Conservation (phyloP, 257 asterid genomes). For the Knoxia roxburghii region DNA sequence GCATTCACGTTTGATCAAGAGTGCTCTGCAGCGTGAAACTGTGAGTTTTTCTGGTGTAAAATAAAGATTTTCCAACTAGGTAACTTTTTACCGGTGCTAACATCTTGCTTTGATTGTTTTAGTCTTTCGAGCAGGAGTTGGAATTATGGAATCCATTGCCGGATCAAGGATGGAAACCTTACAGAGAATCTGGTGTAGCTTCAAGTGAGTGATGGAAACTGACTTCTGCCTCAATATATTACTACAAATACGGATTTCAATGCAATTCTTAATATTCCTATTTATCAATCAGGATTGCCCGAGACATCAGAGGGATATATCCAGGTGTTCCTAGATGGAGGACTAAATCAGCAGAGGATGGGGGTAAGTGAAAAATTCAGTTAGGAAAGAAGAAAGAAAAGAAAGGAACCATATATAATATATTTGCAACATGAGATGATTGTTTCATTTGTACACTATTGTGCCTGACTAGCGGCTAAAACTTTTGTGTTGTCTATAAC, state of each 20-base stretch:
- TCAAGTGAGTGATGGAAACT: slow-evolving; percentile 39
- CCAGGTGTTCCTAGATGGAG: slow-evolving; percentile 96
- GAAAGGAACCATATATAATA: neutral
- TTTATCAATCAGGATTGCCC: slow-evolving; percentile 45
- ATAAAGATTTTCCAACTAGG: neutral
- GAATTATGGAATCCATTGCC: slow-evolving; percentile 79
- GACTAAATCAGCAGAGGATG: slow-evolving; percentile 95
- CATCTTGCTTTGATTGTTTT: slow-evolving; percentile 17
- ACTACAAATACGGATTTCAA: too few relatives aligned
- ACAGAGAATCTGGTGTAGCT: slow-evolving; percentile 22
- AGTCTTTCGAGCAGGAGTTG: slow-evolving; percentile 49
- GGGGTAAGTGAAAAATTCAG: slow-evolving; percentile 45
- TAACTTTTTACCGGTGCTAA: neutral
- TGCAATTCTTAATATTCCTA: neutral
- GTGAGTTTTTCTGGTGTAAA: slow-evolving; percentile 38
- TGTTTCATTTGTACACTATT: neutral
- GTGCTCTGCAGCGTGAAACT: slow-evolving; percentile 66
- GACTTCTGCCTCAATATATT: slow-evolving; percentile 1
- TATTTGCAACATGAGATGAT: neutral
- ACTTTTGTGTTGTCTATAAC: slow-evolving; percentile 12
- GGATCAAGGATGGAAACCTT: slow-evolving; percentile 58
- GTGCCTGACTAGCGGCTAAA: slow-evolving; percentile 4
- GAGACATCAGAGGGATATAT: slow-evolving; percentile 73
- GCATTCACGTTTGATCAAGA: slow-evolving; percentile 72
- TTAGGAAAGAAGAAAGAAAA: slow-evolving; percentile 1